Evolutionary conservation across 495 filamentous ascomycete species (phyloP), one percentile per base, ranked within the genome.

Genomic region (Amniculicola lignicola): DNA sequence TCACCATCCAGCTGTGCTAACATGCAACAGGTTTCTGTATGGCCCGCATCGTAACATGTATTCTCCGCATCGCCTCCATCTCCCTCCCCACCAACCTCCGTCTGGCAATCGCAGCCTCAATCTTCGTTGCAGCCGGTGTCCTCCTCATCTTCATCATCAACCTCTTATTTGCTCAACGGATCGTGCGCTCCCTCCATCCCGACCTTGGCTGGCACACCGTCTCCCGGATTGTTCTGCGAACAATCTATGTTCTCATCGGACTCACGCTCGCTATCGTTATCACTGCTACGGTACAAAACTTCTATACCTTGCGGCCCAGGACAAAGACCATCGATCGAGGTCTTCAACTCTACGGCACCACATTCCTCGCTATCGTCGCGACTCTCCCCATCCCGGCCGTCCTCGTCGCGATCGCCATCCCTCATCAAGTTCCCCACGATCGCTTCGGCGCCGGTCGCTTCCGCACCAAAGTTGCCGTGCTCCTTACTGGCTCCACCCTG

Each of bases 111-210:
- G 70, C 70, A 14, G 69, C 70, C 19, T 22, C 39, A 25, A 57
- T 73, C 51, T 83, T 95, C 57, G 82, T 92, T 22, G 76, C 81
- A 10, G 86, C 87, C 0, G 91, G 90, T 22, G 80, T 90, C 16
- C 62, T 95, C 21, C 62, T 95, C 5, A 70, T 95, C n/a, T 94
- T 86, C 69, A 70, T 95, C 51, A 69, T 88, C 65, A 93, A 96
- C 67, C 71, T 96, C 24, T 74, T 93, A 61, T 87, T 89, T 65
- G 73, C 85, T 0, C 88, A 92, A 66, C 82, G 91, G 23, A 80
- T 95, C 24, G 59, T 92, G 7, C 77, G 90, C 24, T 86, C 84
- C 2, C 79, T 79, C 11, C 86, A 92, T 51, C 90, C 89, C 0
- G 65, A 69, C 2, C 67, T 88, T 40, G 88, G 89, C 25, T 89